A percentile compares a stretch with the other conserved stretches of the same genome.
Evolutionary conservation across 2,329 filamentous ascomycete genomes (phyloP).

Genomic region (Onygena corvina): DNA sequence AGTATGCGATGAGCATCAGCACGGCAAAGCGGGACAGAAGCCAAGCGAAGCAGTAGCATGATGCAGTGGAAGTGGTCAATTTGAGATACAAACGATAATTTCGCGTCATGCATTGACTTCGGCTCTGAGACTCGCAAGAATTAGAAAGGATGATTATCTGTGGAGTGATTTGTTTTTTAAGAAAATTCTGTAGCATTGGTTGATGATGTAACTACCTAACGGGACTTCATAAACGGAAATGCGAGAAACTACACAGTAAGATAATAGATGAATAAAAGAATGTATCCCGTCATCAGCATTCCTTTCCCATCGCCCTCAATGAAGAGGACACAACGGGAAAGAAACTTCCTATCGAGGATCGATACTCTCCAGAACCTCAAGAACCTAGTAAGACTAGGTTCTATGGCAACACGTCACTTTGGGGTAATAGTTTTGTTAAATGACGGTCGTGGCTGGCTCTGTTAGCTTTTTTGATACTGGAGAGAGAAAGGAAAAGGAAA

Average conservation of each 20-base stretch:
- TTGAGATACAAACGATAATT: too few species aligned
- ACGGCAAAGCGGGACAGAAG: too few species aligned
- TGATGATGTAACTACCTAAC: too few species aligned
- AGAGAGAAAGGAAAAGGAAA: slow-evolving; percentile 29
- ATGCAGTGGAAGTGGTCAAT: too few species aligned
- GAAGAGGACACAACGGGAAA: slow-evolving; percentile 56
- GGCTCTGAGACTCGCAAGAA: too few species aligned
- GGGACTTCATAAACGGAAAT: neutral
- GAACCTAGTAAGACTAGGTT: slow-evolving; percentile 32
- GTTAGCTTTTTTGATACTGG: slow-evolving; percentile 40
- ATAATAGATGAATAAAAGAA: slow-evolving; percentile 15
- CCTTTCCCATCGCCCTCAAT: slow-evolving; percentile 57
- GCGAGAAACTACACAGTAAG: neutral
- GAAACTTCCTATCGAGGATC: slow-evolving; percentile 58
- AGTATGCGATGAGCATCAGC: neutral
- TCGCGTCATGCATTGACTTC: too few species aligned
- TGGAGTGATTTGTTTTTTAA: too few species aligned
- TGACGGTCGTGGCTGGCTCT: slow-evolving; percentile 60
- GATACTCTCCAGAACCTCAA: slow-evolving; percentile 54
- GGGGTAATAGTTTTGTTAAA: slow-evolving; percentile 35
- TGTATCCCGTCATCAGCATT: slow-evolving; percentile 61
- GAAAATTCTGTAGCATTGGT: too few species aligned
- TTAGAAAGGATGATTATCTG: too few species aligned
- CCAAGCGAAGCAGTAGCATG: too few species aligned
- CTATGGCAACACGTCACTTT: slow-evolving; percentile 61